Percentiles rank a stretch among this genome's conserved stretches.
Evolutionary conservation across 2,329 filamentous ascomycete genomes (phyloP).

Genomic region (Verticillium klebahnii): DNA sequence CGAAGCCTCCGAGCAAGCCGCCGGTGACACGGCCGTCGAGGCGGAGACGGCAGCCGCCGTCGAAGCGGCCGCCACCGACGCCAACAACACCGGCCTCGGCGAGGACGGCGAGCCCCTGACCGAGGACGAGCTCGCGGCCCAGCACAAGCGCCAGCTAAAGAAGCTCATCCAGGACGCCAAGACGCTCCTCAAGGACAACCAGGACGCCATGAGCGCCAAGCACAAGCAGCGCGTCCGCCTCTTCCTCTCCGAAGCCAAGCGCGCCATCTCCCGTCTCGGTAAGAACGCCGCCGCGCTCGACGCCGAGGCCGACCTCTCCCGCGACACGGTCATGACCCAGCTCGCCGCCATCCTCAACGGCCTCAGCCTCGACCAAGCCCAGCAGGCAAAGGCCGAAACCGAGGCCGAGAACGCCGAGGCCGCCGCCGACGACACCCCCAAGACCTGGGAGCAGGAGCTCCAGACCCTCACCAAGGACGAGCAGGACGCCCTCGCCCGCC

Average conservation of each 20-base stretch:
- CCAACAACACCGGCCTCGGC: conserved; percentile 8
- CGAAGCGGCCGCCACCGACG: conserved; percentile 18
- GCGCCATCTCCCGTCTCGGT: conserved; percentile 53
- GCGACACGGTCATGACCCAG: conserved; percentile 45
- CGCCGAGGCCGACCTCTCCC: conserved; percentile 21
- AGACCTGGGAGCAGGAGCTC: conserved; percentile 12
- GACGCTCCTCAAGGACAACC: conserved; percentile 47
- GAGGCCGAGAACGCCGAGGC: conserved; percentile 4
- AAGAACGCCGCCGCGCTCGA: conserved; percentile 29
- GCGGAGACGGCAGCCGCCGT: conserved; percentile 19
- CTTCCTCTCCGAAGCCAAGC: conserved; percentile 63
- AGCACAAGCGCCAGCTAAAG: conserved; percentile 37
- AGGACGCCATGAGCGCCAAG: conserved; percentile 55
- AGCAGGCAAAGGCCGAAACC: conserved; percentile 18
- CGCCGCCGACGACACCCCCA: background rate
- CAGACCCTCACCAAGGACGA: conserved; percentile 41
- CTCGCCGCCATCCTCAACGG: conserved; percentile 46
- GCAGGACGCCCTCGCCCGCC: conserved; percentile 44
- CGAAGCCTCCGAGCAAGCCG: conserved; percentile 6
- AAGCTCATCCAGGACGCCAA: conserved; percentile 54
- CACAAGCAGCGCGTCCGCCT: conserved; percentile 71
- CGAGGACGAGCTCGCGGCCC: conserved; percentile 20
- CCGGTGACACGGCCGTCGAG: conserved; percentile 11
- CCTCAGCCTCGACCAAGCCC: conserved; percentile 32
- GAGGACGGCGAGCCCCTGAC: conserved; percentile 19